Percentiles rank a stretch among this genome's conserved stretches.
These are phyloP conservation scores for Selenicereus undatus DNA, from an alignment of 148 eudicot species.

Conservation along the genomic window DNA sequence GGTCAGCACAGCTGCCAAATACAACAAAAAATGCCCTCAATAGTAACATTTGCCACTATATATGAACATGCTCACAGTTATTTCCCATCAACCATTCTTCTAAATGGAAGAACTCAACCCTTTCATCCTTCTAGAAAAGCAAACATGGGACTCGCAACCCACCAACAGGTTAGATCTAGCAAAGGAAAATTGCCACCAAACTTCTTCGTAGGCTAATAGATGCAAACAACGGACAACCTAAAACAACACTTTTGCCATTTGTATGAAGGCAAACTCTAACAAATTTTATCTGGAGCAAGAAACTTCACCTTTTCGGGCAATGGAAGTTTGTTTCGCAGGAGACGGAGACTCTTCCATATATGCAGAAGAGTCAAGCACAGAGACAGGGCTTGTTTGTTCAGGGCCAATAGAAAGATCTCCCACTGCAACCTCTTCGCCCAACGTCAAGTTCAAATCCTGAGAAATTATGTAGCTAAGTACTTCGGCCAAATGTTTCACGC, in stretches of 20 bases:
- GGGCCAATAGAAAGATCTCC: constrained; percentile 35
- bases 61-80: neutral
- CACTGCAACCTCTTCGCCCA: constrained; percentile 37
- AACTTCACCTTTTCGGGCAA: constrained; percentile 48
- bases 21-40: neutral
- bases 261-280: neutral
- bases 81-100: neutral
- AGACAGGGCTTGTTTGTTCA: constrained; percentile 83
- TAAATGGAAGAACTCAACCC: neutral
- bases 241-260: neutral
- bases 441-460: constrained; percentile 42
- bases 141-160: neutral
- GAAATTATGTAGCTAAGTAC: constrained; percentile 13
- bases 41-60: neutral
- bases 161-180: neutral
- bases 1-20: neutral
- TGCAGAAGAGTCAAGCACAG: constrained; percentile 64
- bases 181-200: neutral
- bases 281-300: neutral
- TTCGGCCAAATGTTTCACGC: constrained; percentile 11
- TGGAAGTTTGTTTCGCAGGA: constrained; percentile 50
- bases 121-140: neutral
- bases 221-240: neutral
- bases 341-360: constrained; percentile 61
- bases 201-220: neutral